A percentile compares a stretch with the other conserved stretches of the same genome.
Evolutionary conservation across 2,329 filamentous ascomycete genomes (phyloP).

Genomic region (Cladosporium oxysporum): DNA sequence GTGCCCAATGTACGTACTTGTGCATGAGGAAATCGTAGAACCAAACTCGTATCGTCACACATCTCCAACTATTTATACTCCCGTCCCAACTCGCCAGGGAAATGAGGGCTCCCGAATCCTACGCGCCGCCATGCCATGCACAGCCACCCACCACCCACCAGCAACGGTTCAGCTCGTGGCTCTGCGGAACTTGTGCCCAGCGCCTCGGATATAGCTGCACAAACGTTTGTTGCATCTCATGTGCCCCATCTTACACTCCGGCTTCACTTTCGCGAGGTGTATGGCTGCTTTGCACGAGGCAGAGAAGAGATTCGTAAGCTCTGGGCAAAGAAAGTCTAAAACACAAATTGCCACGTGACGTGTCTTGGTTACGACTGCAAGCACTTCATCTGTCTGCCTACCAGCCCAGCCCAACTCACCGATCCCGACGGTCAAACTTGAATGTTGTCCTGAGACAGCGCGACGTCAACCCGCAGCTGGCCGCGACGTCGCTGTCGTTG

Average conservation of each 20-base stretch:
- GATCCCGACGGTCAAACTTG: not conserved
- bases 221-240: not conserved
- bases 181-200: not conserved
- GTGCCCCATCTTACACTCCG: not conserved
- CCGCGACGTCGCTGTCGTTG: not conserved
- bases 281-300: not conserved
- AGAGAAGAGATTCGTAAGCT: not conserved
- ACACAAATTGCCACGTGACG: not conserved
- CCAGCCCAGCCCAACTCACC: not conserved
- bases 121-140: not conserved
- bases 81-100: not conserved
- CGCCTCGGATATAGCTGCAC: not conserved
- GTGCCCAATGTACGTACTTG: not conserved
- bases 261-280: not conserved
- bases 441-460: conserved; percentile 1
- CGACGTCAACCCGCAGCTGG: not conserved
- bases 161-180: not conserved
- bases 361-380: not conserved
- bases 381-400: not conserved
- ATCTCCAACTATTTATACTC: not conserved
- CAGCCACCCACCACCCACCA: not conserved
- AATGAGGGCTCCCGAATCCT: not conserved
- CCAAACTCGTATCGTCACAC: not conserved
- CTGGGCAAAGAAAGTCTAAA: not conserved
- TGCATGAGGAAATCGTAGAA: not conserved